A percentile compares a stretch with the other conserved stretches of the same genome.
These are phyloP conservation scores for Talaromyces trachyspermus DNA, from an alignment of 495 filamentous ascomycete species.

Conservation along the genomic window DNA sequence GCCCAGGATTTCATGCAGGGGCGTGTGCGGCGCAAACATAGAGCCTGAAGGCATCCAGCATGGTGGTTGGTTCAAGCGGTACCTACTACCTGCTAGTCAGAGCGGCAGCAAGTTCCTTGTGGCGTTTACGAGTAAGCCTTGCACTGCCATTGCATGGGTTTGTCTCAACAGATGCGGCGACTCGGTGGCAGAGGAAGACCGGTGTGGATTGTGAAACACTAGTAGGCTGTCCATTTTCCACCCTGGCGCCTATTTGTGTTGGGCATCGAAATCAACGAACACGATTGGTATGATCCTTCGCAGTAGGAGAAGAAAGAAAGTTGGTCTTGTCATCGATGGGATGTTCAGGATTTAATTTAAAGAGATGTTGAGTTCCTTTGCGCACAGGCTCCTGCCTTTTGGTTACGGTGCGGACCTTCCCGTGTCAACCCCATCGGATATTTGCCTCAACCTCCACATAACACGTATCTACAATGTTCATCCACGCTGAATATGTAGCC, in stretches of 20 bases:
- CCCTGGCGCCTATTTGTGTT: not conserved
- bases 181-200: not conserved
- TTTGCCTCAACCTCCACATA: too few relatives aligned
- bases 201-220: not conserved
- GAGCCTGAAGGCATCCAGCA: not conserved
- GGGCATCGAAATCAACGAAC: not conserved
- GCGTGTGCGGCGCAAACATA: not conserved
- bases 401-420: slow-evolving; percentile 2
- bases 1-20: not conserved
- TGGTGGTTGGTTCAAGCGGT: not conserved
- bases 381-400: not conserved
- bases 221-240: not conserved
- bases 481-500: too few relatives aligned
- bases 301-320: not conserved
- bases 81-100: too few relatives aligned
- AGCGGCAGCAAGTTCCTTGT: too few relatives aligned
- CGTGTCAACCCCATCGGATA: not conserved
- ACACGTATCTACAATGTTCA: too few relatives aligned
- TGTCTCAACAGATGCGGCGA: not conserved
- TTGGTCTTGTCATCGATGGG: not conserved
- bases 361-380: too few relatives aligned
- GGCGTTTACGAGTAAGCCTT: not conserved
- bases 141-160: not conserved
- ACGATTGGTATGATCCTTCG: too few relatives aligned
- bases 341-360: too few relatives aligned